These are phyloP conservation scores for Auricularia sp. DNA, from an alignment of 768 basidiomycete species.

Conservation along the genomic window DNA sequence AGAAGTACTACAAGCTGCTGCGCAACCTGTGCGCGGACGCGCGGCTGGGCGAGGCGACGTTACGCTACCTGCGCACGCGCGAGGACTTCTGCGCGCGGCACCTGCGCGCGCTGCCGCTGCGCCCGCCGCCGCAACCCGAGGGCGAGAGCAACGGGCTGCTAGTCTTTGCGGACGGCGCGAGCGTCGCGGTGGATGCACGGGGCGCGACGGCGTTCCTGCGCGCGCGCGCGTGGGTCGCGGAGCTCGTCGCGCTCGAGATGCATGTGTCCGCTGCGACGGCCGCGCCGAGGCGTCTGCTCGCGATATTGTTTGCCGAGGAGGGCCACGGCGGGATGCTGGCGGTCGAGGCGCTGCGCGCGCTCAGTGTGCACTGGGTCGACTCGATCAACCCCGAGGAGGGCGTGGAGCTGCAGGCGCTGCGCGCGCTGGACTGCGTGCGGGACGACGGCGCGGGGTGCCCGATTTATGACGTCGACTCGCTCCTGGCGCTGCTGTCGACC, in stretches of 20 bases:
- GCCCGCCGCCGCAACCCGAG: slow-evolving; percentile 36
- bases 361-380: slow-evolving; percentile 86
- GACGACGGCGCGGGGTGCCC: slow-evolving; percentile 67
- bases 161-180: slow-evolving; percentile 59
- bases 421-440: slow-evolving; percentile 58
- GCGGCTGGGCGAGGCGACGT: slow-evolving; percentile 66
- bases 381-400: slow-evolving; percentile 43
- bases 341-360: slow-evolving; percentile 77
- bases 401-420: slow-evolving; percentile 45
- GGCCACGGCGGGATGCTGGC: slow-evolving; percentile 44
- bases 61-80: slow-evolving; percentile 76
- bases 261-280: slow-evolving; percentile 75
- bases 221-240: slow-evolving; percentile 74
- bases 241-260: slow-evolving; percentile 78
- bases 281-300: slow-evolving; percentile 54
- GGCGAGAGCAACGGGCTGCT: slow-evolving; percentile 47
- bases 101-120: slow-evolving; percentile 61
- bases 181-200: slow-evolving; percentile 55
- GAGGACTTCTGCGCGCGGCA: slow-evolving; percentile 88
- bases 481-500: slow-evolving; percentile 51
- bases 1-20: slow-evolving; percentile 73
- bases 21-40: slow-evolving; percentile 84
- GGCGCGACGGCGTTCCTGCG: slow-evolving; percentile 68
- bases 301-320: slow-evolving; percentile 59
- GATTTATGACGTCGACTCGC: slow-evolving; percentile 62